Evolutionary conservation across 1,139 yeast species (phyloP), one percentile per base, ranked within the genome.

Genomic region (Pichia sp.): DNA sequence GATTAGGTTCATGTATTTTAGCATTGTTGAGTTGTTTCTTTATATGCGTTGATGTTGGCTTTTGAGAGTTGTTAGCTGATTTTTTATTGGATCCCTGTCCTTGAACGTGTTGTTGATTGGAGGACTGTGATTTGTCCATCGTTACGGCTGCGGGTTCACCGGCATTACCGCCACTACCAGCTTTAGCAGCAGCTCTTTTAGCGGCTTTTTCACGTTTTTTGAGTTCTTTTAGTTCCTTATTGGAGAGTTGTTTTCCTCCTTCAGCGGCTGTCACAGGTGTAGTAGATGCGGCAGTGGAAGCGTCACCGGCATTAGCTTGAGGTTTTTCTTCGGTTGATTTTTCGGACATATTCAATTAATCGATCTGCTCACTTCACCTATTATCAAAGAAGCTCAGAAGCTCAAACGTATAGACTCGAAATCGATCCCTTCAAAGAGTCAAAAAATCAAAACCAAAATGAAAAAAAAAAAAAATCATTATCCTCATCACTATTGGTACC

Each of bases 121-220:
- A 31, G 33, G 7, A 8, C 7, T 7, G 46, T 9, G 38, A 5
- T 7, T 8, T 29, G 44, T 54, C 44, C 2, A 32, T 26, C 7
- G 37, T 32, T 4, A 37, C 37, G 7, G 37, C 46, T 9, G 36
- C 36, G 36, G 26, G 11, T 5, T 10, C 11, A 6, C 36, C 23
- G 26, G 6, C 23, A 34, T 34, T 34, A 16, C 26, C 11, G 36
- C 11, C 11, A 6, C 6, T 34, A 41, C 50, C 53, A 55, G 79
- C 80, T 52, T 78, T 73, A 3, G 77, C 81, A 3, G 77, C 82
- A 5, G 90, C 90, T 62, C 97, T 72, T 62, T 86, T 85, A 40
- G 92, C 95, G 5, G 95, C 92, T 64, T 90, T 90, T 58, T 88
- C 95, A 57, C 79, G 77, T 71, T 88, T 87, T 62, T 87, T 86